These are phyloP conservation scores for Setomelanomma holmii DNA, from an alignment of 2,329 filamentous ascomycete genomes.

Conservation along the genomic window DNA sequence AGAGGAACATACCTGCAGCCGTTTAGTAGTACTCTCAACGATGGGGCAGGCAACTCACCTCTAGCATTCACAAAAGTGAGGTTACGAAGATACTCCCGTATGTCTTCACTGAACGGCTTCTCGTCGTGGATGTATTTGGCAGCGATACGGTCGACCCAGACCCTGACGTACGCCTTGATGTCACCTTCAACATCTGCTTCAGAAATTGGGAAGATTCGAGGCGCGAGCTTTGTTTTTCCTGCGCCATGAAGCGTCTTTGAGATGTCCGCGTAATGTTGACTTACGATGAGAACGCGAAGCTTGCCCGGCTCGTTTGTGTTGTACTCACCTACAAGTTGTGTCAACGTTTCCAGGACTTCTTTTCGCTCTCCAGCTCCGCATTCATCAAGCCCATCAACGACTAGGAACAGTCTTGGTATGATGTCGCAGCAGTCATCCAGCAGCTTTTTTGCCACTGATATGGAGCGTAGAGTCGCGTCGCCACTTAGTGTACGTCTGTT, in stretches of 20 bases:
- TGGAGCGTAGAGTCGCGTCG: slow-evolving; percentile 23
- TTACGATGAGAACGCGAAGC: slow-evolving; percentile 32
- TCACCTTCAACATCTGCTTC: slow-evolving; percentile 24
- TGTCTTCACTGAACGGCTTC: slow-evolving; percentile 20
- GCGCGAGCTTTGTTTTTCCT: slow-evolving; percentile 4
- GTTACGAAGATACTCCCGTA: slow-evolving; percentile 26
- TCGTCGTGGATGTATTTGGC: slow-evolving; percentile 6
- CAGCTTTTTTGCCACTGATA: slow-evolving; percentile 19
- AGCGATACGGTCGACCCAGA: slow-evolving; percentile 23
- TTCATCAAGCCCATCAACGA: slow-evolving; percentile 37
- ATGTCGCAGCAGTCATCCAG: slow-evolving; percentile 27
- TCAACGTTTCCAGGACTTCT: slow-evolving; percentile 22
- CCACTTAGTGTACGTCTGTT: slow-evolving; percentile 17
- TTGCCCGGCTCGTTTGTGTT: slow-evolving; percentile 24
- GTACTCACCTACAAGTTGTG: slow-evolving; percentile 16
- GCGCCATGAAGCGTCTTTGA: slow-evolving; percentile 12
- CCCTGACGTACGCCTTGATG: slow-evolving; percentile 23
- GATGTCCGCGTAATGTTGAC: slow-evolving; percentile 35
- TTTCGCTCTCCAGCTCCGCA: slow-evolving; percentile 26
- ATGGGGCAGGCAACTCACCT: slow-evolving; percentile 14
- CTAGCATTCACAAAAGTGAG: slow-evolving; percentile 28
- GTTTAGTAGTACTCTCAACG: not conserved
- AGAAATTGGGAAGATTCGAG: slow-evolving; percentile 20
- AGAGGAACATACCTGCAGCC: slow-evolving; percentile 35
- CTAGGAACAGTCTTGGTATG: slow-evolving; percentile 25